phyloP scores from a whole-genome alignment of 805 yeast genomes.

The Candida maesae region DNA sequence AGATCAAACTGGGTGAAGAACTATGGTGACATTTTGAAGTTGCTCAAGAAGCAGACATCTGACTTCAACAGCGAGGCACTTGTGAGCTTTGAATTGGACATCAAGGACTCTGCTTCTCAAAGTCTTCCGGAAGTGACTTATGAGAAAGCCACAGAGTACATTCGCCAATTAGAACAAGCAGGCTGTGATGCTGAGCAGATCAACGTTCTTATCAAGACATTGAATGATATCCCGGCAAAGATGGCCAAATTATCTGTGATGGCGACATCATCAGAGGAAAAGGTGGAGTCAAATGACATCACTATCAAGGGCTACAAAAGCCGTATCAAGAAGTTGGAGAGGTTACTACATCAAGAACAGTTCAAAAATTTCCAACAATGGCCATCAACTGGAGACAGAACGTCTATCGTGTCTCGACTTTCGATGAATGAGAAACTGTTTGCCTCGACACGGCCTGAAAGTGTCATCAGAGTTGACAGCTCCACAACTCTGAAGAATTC shows the following conservation, averaged over 20 bases:
- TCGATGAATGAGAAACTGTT: constrained; percentile 12
- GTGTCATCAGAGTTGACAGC: background rate
- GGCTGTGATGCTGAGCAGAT: constrained; percentile 32
- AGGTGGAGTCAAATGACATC: constrained; percentile 26
- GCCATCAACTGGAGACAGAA: constrained; percentile 30
- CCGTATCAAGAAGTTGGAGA: constrained; percentile 74
- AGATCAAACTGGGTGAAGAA: constrained; percentile 62
- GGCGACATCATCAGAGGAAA: background rate
- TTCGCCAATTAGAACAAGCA: constrained; percentile 31
- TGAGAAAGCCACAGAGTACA: constrained; percentile 34
- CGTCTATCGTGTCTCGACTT: constrained; percentile 11
- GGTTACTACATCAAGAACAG: constrained; percentile 69
- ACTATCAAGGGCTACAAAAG: constrained; percentile 60
- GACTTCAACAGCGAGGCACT: constrained; percentile 21
- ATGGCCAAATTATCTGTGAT: constrained; percentile 10
- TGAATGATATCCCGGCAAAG: constrained; percentile 33
- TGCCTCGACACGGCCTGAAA: constrained; percentile 6
- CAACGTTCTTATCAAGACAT: constrained; percentile 34
- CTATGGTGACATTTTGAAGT: constrained; percentile 46
- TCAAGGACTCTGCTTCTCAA: constrained; percentile 4
- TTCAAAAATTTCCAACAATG: constrained; percentile 48
- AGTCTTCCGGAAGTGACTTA: constrained; percentile 5
- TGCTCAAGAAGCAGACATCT: constrained; percentile 27
- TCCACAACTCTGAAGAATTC: constrained; percentile 6
- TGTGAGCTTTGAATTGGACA: constrained; percentile 17